A percentile compares a stretch with the other conserved stretches of the same genome.
These are phyloP conservation scores for Phytophthora multivora DNA, from an alignment of 352 stramenopile species.

Conservation along the genomic window DNA sequence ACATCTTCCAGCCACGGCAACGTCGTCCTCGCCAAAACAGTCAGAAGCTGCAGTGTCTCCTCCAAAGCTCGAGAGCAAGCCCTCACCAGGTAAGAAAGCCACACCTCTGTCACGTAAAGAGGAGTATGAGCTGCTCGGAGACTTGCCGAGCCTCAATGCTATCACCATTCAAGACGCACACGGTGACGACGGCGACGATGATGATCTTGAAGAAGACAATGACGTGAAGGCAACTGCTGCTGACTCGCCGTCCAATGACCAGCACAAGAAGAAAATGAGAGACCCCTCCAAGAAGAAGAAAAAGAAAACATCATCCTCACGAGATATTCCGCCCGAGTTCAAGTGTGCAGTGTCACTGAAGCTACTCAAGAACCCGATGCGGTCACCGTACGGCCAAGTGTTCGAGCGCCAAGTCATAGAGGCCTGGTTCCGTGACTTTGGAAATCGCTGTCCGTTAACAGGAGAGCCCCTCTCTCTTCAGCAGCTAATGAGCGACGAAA, in stretches of 20 bases:
- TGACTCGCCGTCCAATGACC: constrained; percentile 23
- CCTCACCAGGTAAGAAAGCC: constrained; percentile 34
- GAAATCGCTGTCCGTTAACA: constrained; percentile 79
- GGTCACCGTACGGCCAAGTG: constrained; percentile 77
- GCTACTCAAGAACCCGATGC: constrained; percentile 67
- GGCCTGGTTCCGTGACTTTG: constrained; percentile 83
- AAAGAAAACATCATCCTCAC: constrained; percentile 34
- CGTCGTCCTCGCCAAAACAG: constrained; percentile 24
- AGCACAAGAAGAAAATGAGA: constrained; percentile 30
- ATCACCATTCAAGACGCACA: constrained; percentile 70
- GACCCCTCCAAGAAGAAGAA: constrained; percentile 41
- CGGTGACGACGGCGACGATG: constrained; percentile 28
- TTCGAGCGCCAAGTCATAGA: constrained; percentile 83
- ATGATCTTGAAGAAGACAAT: constrained; percentile 31
- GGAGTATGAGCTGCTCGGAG: constrained; percentile 78
- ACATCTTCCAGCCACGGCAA: constrained; percentile 28
- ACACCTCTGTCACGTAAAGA: constrained; percentile 73
- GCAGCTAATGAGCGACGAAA: constrained; percentile 57
- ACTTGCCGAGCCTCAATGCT: constrained; percentile 65
- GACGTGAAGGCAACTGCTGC: constrained; percentile 31
- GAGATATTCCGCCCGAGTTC: constrained; percentile 56
- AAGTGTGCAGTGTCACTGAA: constrained; percentile 81
- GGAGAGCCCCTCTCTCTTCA: constrained; percentile 63
- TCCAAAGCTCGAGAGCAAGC: constrained; percentile 44
- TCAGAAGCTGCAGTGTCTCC: constrained; percentile 15